Percentiles rank a stretch among this genome's conserved stretches.
These are phyloP conservation scores for Gossypium laxum DNA, from an alignment of 441 rosid genomes.

Conservation along the genomic window DNA sequence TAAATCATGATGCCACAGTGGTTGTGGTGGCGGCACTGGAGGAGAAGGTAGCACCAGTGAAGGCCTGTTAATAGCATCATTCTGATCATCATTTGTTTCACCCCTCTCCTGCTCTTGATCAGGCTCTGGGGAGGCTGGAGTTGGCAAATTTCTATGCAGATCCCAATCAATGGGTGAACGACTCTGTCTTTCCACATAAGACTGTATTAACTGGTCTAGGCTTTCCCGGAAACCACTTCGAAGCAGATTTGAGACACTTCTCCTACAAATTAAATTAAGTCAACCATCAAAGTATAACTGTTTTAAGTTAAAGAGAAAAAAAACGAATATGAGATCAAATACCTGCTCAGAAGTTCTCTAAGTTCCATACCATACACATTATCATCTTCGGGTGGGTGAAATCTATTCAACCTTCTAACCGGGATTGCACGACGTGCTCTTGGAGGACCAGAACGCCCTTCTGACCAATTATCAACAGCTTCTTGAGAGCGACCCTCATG, in stretches of 20 bases:
- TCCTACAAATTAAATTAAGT: constrained; percentile 32
- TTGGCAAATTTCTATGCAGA: constrained; percentile 58
- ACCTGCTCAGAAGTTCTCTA: constrained; percentile 76
- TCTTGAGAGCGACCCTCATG: constrained; percentile 41
- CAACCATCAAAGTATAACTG: constrained; percentile 2
- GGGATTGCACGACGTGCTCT: constrained; percentile 44
- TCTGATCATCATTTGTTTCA: constrained; percentile 46
- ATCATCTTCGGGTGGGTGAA: constrained; percentile 74
- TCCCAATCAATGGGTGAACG: constrained; percentile 80
- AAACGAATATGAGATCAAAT: constrained; percentile 8
- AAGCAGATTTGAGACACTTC: constrained; percentile 81
- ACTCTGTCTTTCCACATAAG: constrained; percentile 74
- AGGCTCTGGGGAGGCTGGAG: constrained; percentile 49
- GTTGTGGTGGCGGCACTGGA: constrained; percentile 87
- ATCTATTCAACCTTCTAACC: constrained; percentile 49
- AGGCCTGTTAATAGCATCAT: constrained; percentile 42
- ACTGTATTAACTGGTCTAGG: constrained; percentile 71
- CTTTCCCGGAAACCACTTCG: constrained; percentile 88
- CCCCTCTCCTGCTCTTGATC: constrained; percentile 53
- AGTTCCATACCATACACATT: constrained; percentile 77
- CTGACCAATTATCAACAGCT: constrained; percentile 47
- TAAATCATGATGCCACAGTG: constrained; percentile 84
- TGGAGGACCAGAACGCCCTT: constrained; percentile 42
- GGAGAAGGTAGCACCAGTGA: constrained; percentile 64
- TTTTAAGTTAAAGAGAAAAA: not conserved